Conservation (phyloP, 1,284 basidiomycete species). For the Ganoderma multipileum region DNA sequence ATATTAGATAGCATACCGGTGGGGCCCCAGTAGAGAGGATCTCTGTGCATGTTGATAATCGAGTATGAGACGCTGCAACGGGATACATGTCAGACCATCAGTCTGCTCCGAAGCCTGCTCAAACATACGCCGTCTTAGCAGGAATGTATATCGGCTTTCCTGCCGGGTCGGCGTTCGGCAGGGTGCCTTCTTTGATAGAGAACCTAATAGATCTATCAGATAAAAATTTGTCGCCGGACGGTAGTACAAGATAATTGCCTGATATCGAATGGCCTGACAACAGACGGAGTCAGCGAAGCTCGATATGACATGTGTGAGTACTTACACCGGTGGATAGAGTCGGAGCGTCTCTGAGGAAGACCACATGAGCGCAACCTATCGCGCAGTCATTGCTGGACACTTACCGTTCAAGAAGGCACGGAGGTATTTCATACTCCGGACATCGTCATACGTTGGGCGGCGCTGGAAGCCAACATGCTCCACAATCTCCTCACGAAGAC, state of each 20-base stretch:
- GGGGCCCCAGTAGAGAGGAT: constrained; percentile 69
- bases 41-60: constrained; percentile 67
- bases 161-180: constrained; percentile 32
- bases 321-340: constrained; percentile 41
- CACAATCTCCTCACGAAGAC: constrained; percentile 34
- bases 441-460: constrained; percentile 38
- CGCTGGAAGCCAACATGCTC: constrained; percentile 31
- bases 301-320: neutral
- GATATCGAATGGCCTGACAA: constrained; percentile 35
- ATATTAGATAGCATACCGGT: constrained; percentile 50
- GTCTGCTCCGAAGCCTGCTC: neutral
- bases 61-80: constrained; percentile 53
- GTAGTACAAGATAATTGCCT: constrained; percentile 29
- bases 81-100: constrained; percentile 3
- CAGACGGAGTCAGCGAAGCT: neutral
- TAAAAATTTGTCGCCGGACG: constrained; percentile 36
- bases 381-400: constrained; percentile 1
- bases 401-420: constrained; percentile 44
- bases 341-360: constrained; percentile 36
- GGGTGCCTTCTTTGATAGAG: constrained; percentile 34
- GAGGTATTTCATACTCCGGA: constrained; percentile 39
- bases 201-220: constrained; percentile 17
- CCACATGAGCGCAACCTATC: neutral
- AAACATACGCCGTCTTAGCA: constrained; percentile 29
- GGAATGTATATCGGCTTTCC: constrained; percentile 39